Conservation (phyloP, 1,284 basidiomycete species). For the Ganoderma lingzhi region DNA sequence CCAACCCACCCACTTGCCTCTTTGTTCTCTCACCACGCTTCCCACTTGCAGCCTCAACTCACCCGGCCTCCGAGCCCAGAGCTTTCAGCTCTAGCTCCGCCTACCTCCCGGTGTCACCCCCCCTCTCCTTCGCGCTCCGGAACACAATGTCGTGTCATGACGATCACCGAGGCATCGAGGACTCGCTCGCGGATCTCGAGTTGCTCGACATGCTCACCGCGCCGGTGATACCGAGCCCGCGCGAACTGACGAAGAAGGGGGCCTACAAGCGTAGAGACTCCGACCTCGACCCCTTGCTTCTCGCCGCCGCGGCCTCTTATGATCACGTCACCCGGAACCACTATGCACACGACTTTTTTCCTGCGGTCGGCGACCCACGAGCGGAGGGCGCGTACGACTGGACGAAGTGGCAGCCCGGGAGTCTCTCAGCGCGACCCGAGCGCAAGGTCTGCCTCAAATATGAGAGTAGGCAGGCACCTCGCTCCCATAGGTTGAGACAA, state of each 20-base stretch:
- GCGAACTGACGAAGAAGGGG: conserved; percentile 47
- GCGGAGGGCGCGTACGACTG: conserved; percentile 64
- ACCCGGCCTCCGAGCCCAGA: background rate
- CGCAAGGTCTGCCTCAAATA: conserved; percentile 58
- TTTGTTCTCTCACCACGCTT: conserved; percentile 12
- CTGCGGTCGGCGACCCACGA: conserved; percentile 59
- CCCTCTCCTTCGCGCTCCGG: conserved; percentile 3
- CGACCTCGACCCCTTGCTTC: conserved; percentile 74
- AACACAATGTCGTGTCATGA: conserved; percentile 27
- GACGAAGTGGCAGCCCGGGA: conserved; percentile 59
- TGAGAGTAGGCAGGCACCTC: conserved; percentile 76
- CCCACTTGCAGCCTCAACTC: conserved; percentile 3
- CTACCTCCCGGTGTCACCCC: conserved; percentile 3
- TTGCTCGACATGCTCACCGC: conserved; percentile 63
- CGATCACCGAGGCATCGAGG: conserved; percentile 37
- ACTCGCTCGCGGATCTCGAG: conserved; percentile 49
- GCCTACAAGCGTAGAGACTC: conserved; percentile 64
- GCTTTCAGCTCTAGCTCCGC: conserved; percentile 2
- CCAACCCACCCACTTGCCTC: conserved; percentile 12
- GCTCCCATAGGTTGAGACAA: conserved; percentile 59
- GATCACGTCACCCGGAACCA: conserved; percentile 81
- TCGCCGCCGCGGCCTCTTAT: conserved; percentile 74
- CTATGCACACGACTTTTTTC: conserved; percentile 77
- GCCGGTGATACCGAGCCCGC: conserved; percentile 42
- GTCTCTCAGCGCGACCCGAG: conserved; percentile 43